Evolutionary conservation across 139 green algal genomes (phyloP).

Genomic region (Picochlorum sp.): DNA sequence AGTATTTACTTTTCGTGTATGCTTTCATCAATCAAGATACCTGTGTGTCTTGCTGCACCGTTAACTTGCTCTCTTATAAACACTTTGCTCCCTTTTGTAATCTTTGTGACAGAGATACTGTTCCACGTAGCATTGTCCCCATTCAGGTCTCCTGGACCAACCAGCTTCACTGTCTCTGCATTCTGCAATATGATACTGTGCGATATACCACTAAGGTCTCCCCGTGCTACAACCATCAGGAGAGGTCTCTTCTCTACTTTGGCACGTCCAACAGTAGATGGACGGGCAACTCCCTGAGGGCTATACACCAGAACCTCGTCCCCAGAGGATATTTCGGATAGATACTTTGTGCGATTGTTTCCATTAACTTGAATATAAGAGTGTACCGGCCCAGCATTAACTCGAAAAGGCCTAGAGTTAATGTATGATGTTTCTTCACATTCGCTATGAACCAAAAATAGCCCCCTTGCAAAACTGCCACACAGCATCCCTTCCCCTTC

Average conservation of each 20-base stretch:
- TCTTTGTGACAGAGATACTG: slow-evolving; percentile 52
- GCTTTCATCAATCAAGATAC: slow-evolving; percentile 63
- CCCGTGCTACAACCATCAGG: slow-evolving; percentile 58
- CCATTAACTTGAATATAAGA: slow-evolving; percentile 50
- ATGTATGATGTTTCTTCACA: slow-evolving; percentile 69
- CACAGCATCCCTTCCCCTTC: slow-evolving; percentile 84
- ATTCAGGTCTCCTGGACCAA: slow-evolving; percentile 26
- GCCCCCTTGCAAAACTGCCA: slow-evolving; percentile 66
- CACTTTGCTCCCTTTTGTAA: slow-evolving; percentile 51
- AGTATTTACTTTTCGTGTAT: slow-evolving; percentile 48
- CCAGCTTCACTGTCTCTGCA: slow-evolving; percentile 81
- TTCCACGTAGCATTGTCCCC: slow-evolving; percentile 10
- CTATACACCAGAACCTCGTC: slow-evolving; percentile 56
- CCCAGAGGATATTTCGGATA: slow-evolving; percentile 63
- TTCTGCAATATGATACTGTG: slow-evolving; percentile 77
- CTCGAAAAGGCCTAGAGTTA: slow-evolving; percentile 68
- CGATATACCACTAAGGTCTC: slow-evolving; percentile 21
- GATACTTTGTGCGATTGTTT: slow-evolving; percentile 61
- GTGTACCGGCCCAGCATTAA: slow-evolving; percentile 88
- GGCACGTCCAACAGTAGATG: slow-evolving; percentile 57
- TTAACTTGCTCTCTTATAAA: slow-evolving; percentile 36
- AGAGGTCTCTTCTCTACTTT: slow-evolving; percentile 69
- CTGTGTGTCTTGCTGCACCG: slow-evolving; percentile 62
- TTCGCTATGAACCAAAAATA: slow-evolving; percentile 85
- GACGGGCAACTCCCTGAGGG: slow-evolving; percentile 26